Base-by-base conservation (phyloP, 2,329 filamentous ascomycete species). In the Fusarium udum region DNA sequence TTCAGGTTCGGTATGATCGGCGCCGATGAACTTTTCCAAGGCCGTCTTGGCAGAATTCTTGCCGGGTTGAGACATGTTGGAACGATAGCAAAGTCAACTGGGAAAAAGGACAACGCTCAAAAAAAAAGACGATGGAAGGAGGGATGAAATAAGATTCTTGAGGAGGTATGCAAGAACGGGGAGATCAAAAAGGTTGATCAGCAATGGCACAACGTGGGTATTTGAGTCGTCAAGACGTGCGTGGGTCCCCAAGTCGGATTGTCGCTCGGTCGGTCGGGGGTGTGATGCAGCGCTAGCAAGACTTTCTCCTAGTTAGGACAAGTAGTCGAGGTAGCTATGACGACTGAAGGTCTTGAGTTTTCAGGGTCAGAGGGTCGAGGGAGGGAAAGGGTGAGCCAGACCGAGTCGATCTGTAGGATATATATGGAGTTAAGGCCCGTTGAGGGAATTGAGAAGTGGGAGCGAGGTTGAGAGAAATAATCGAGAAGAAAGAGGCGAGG, bases 1-100 rank as follows among this genome's bases (percentile, higher is more conserved):
- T 59, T 83, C 79, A 31, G 76, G 79, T 40, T 78, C 67, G n/a
- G 77, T 69, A 43, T 79, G 71, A 42, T 82, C 79, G 64, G 81
- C 79, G 62, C 81, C 79, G 28, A 83, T 69, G 62, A 79, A 75
- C 71, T 78, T 82, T 61, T 78, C 77, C 62, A 78, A 51, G 73
- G 62, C 75, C 36, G 77, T 68, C 68, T 80, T 80, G 71, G 49
- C 61, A 10, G 67, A 70, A 12, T 32, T 20, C 52, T 73, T 78
- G 67, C 67, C 56, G 43, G 69, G 46, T 53, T 74, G 52, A 16
- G 73, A 59, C 76, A 78, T 78, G 22, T 45, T 49, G 56, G 42
- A 42, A 36, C 37, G 56, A 34, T 36, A 32, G 11, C 32, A 13
- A 16, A 40, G 40, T n/a, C 26, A 46, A 16, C 46, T 36, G 42